phyloP scores from a whole-genome alignment of 2,329 filamentous ascomycete genomes.

The Botrytis hyacinthi region DNA sequence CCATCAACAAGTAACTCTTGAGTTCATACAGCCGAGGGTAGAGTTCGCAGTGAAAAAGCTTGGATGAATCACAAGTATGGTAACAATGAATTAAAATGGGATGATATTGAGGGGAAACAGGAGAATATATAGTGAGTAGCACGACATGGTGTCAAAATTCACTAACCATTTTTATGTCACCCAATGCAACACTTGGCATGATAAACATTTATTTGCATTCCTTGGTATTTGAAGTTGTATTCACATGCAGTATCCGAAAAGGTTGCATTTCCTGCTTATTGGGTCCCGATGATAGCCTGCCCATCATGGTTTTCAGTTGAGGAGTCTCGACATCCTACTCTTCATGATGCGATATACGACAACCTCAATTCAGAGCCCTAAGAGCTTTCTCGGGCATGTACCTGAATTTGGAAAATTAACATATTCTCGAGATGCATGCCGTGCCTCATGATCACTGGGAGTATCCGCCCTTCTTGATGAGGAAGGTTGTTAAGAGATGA shows the following conservation, averaged over 20 bases:
- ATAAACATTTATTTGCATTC: not conserved
- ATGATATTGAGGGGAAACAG: not conserved
- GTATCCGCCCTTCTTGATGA: not conserved
- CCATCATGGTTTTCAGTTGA: not conserved
- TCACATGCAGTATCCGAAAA: not conserved
- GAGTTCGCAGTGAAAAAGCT: not conserved
- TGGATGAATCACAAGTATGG: not conserved
- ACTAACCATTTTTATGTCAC: not conserved
- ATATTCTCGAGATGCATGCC: not conserved
- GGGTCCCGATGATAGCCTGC: not conserved
- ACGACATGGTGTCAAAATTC: not conserved
- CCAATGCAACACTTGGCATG: not conserved
- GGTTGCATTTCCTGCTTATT: not conserved
- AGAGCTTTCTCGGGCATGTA: not conserved
- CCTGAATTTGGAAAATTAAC: not conserved
- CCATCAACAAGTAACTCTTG: not conserved
- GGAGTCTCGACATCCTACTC: not conserved
- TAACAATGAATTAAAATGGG: not conserved
- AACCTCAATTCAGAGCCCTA: not conserved
- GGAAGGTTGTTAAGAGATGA: slow-evolving; percentile 9
- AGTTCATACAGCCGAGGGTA: not conserved
- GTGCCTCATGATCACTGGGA: slow-evolving; percentile 8
- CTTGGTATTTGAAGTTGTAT: not conserved
- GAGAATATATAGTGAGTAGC: not conserved
- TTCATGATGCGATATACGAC: not conserved